Evolutionary conservation across 441 rosid genomes (phyloP).

Genomic region (Syzygium syzygioides): DNA sequence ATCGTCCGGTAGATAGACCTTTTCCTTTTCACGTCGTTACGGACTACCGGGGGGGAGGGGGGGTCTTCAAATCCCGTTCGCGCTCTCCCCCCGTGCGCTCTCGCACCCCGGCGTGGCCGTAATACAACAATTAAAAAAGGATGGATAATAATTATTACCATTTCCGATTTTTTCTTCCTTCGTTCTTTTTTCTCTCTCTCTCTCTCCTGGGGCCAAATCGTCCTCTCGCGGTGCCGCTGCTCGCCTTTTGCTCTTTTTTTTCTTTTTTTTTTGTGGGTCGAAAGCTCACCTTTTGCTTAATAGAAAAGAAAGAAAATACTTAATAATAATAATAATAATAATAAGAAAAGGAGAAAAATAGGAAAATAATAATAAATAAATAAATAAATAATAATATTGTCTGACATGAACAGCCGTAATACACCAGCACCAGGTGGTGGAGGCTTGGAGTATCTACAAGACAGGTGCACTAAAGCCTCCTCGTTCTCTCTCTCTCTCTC

Average conservation of each 20-base stretch:
- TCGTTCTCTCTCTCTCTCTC: neutral
- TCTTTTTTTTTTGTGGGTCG: neutral
- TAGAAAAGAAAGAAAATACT: neutral
- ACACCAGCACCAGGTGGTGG: conserved; percentile 9
- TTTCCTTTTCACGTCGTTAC: neutral
- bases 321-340: neutral
- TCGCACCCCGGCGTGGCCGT: too few relatives aligned
- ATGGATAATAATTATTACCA: neutral
- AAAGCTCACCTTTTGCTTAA: neutral
- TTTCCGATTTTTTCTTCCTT: neutral
- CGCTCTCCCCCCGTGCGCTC: too few relatives aligned
- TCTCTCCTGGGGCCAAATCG: neutral
- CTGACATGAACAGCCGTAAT: conserved; percentile 7
- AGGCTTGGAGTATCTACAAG: conserved; percentile 8
- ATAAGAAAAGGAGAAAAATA: neutral
- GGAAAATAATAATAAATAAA: neutral
- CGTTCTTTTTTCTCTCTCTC: rapidly evolving
- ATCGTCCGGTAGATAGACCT: neutral
- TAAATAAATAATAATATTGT: neutral
- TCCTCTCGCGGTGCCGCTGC: neutral
- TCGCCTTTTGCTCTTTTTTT: neutral
- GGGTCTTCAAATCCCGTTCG: neutral
- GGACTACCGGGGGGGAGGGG: rapidly evolving
- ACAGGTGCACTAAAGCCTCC: neutral
- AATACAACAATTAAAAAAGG: too few relatives aligned